Percentiles rank a stretch among this genome's conserved stretches.
Evolutionary conservation across 192 early-diverging fungal species (phyloP).

Genomic region (Coemansia sp.): DNA sequence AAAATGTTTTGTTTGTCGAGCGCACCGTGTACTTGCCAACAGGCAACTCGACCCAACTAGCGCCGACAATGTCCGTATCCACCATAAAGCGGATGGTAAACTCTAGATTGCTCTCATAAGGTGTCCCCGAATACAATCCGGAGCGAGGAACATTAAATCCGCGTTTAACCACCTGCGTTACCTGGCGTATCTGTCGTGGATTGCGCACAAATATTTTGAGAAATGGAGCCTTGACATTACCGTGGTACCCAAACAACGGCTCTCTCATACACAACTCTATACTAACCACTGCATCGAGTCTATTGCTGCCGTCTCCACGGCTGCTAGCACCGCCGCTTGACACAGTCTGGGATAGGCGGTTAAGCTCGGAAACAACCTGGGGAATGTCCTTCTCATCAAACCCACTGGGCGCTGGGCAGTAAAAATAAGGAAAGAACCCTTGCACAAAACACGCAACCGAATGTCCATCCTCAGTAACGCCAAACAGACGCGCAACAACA

Average conservation of each 20-base stretch:
- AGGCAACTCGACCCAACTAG: conserved; percentile 90
- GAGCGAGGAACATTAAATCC: conserved; percentile 61
- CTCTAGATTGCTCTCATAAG: conserved; percentile 87
- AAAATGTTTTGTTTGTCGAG: conserved; percentile 30
- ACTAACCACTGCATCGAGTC: conserved; percentile 21
- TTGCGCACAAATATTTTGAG: conserved; percentile 71
- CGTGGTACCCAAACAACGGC: conserved; percentile 85
- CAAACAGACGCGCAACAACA: conserved; percentile 77
- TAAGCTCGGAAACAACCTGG: conserved; percentile 36
- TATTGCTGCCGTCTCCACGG: conserved; percentile 7
- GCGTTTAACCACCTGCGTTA: conserved; percentile 48
- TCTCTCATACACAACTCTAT: conserved; percentile 74
- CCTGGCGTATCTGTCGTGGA: conserved; percentile 48
- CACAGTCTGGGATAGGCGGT: conserved; percentile 36
- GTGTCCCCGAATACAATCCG: conserved; percentile 57
- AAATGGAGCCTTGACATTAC: conserved; percentile 75
- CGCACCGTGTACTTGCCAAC: conserved; percentile 69
- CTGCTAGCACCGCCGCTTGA: conserved; percentile 27
- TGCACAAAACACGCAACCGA: conserved; percentile 88
- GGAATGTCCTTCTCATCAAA: conserved; percentile 65
- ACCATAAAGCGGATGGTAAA: conserved; percentile 95
- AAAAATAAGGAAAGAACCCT: conserved; percentile 92
- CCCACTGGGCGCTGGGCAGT: conserved; percentile 82
- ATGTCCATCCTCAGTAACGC: conserved; percentile 86
- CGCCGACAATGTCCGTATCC: conserved; percentile 78